Evolutionary conservation across 305 asterid species (phyloP), one percentile per base, ranked within the genome.

Genomic region (Fraxinus baroniana): DNA sequence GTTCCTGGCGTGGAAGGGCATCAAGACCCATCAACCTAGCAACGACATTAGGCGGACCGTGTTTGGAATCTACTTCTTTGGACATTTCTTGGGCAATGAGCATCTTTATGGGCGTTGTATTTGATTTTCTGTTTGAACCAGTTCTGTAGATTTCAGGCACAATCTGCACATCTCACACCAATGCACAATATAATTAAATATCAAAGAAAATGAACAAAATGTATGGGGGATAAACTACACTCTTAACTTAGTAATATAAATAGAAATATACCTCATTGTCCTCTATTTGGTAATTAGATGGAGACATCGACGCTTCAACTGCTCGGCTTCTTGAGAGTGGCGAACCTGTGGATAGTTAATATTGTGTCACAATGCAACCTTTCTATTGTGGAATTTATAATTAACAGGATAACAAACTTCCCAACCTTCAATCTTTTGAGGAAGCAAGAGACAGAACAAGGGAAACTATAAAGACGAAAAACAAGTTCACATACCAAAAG

Each of bases 21-120:
- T 95, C 98, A 83, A 95, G 99, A 28, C 99, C 99, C 99, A 95
- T 95, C 83, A 95, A 81, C 90, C 93, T 95, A 60, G 97, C 99
- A 86, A 95, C 97, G 77, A 96, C 84, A 88, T 90, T 91, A 74
- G 98, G 92, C 22, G 96, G 91, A 84, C 89, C 88, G 37, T 86
- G 88, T 73, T 87, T 86, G 68, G 88, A 78, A 70, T 87, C 92
- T 4, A 86, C 87, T 79, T 96, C 98, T 85, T 91, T 96, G 80
- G 98, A 93, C 98, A 96, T 94, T 86, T 96, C 99, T 84, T 93
- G 93, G 41, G 93, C 97, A 78, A 94, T 93, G 74, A 93, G 97
- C 95, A 88, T 91, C 94, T 94, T 94, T 91, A 96, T 93, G 62
- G 98, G 96, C 5, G 92, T 94, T 84, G 82, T 92, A 72, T 90